A percentile compares a stretch with the other conserved stretches of the same genome.
These are phyloP conservation scores for Globisporangium recalcitrans DNA, from an alignment of 352 stramenopile genomes.

Conservation along the genomic window DNA sequence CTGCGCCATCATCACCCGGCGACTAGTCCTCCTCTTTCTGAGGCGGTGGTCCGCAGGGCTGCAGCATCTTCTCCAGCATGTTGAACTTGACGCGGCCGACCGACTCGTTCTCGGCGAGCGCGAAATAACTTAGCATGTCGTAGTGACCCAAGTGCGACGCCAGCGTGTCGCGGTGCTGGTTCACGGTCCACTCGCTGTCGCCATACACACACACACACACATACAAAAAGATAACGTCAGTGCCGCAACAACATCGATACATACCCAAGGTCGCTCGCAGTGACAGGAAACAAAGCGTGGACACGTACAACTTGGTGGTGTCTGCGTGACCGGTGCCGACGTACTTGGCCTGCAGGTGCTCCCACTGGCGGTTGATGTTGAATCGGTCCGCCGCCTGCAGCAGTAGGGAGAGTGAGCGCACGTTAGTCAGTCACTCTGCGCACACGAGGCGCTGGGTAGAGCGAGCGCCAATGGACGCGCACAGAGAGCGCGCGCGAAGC, in stretches of 20 bases:
- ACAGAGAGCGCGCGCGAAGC: background rate
- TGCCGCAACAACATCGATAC: background rate
- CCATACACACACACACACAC: slow-evolving; percentile 1
- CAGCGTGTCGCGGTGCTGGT: slow-evolving; percentile 98
- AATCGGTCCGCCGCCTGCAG: slow-evolving; percentile 77
- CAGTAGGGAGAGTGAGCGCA: background rate
- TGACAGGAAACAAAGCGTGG: background rate
- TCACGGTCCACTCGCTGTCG: slow-evolving; percentile 94
- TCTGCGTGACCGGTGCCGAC: slow-evolving; percentile 95
- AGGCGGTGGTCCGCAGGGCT: slow-evolving; percentile 68
- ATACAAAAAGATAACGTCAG: background rate
- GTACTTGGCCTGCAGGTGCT: slow-evolving; percentile 93
- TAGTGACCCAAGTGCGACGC: slow-evolving; percentile 96
- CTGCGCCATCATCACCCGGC: background rate
- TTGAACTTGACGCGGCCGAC: slow-evolving; percentile 86
- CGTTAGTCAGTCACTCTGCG: too few species aligned
- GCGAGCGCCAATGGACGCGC: background rate
- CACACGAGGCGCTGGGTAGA: too few species aligned
- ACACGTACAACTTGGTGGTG: slow-evolving; percentile 94
- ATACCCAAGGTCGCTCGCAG: background rate
- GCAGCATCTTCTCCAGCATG: slow-evolving; percentile 78
- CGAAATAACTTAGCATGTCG: slow-evolving; percentile 97
- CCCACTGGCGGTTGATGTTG: slow-evolving; percentile 92
- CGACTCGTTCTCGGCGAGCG: slow-evolving; percentile 96
- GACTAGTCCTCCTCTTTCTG: slow-evolving; percentile 72